These are phyloP conservation scores for Botrytis sinoallii DNA, from an alignment of 2,329 filamentous ascomycete species.

Conservation along the genomic window DNA sequence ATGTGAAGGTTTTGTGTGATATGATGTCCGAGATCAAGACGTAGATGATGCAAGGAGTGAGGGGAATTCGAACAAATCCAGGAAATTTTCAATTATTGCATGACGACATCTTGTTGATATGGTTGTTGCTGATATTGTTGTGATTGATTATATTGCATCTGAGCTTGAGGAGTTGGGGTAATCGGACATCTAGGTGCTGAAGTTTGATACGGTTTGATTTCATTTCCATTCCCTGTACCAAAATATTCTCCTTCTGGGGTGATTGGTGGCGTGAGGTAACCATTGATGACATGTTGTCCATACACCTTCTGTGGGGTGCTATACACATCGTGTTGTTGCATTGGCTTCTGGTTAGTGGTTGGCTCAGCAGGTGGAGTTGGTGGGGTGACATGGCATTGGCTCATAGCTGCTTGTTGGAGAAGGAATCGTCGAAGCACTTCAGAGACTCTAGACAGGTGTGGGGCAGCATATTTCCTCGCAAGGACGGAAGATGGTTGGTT, in stretches of 20 bases:
- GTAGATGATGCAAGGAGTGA: neutral
- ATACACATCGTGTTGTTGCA: conserved; percentile 49
- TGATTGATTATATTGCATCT: conserved; percentile 42
- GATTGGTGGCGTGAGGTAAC: conserved; percentile 81
- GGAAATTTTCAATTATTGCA: conserved; percentile 28
- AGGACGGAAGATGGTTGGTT: conserved; percentile 66
- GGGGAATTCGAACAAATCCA: neutral
- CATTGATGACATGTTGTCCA: conserved; percentile 60
- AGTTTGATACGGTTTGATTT: conserved; percentile 32
- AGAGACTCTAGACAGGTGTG: conserved; percentile 63
- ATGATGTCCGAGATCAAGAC: conserved; percentile 7
- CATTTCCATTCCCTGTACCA: conserved; percentile 26
- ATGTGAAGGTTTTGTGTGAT: conserved; percentile 15
- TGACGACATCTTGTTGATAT: conserved; percentile 44
- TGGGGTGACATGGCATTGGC: conserved; percentile 53
- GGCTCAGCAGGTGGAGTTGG: conserved; percentile 59
- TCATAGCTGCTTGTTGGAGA: conserved; percentile 56
- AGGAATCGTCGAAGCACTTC: conserved; percentile 65
- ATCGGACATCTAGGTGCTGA: conserved; percentile 52
- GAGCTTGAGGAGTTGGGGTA: conserved; percentile 56
- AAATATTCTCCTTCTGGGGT: conserved; percentile 70
- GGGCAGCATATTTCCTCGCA: conserved; percentile 64
- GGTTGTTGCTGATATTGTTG: conserved; percentile 42
- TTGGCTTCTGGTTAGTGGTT: conserved; percentile 45
- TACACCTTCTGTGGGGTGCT: conserved; percentile 78